Percentiles rank a stretch among this genome's conserved stretches.
Evolutionary conservation across 1,284 basidiomycete genomes (phyloP).

Genomic region (Pisolithus thermaeus): DNA sequence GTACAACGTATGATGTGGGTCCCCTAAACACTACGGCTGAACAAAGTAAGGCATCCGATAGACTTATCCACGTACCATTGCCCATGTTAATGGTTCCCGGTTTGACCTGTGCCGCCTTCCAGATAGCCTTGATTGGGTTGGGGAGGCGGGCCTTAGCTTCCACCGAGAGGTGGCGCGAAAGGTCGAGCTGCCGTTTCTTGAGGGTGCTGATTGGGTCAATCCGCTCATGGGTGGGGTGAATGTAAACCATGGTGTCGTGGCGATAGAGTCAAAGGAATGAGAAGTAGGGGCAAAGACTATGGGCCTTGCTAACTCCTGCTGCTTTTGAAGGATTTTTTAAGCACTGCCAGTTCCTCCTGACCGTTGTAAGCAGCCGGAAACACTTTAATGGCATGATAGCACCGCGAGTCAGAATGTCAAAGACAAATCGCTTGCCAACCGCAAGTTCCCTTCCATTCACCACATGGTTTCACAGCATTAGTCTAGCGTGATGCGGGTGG

Average conservation of each 20-base stretch:
- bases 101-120: conserved; percentile 29
- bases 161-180: conserved; percentile 25
- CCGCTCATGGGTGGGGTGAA: conserved; percentile 14
- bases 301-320: not conserved
- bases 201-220: conserved; percentile 3
- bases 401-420: too few species aligned
- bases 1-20: conserved; percentile 26
- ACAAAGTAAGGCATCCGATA: not conserved
- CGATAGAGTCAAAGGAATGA: not conserved
- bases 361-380: not conserved
- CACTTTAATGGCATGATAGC: too few species aligned
- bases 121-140: conserved; percentile 29
- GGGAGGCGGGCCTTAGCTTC: conserved; percentile 27
- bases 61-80: conserved; percentile 16
- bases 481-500: too few species aligned
- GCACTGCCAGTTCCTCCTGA: not conserved
- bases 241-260: conserved; percentile 21
- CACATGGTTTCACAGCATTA: too few species aligned
- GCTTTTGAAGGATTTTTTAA: conserved; percentile 15
- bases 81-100: conserved; percentile 32
- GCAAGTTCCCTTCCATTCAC: too few species aligned
- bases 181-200: conserved; percentile 25
- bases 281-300: not conserved
- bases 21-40: conserved; percentile 15
- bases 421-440: too few species aligned